A percentile compares a stretch with the other conserved stretches of the same genome.
Conservation (phyloP, 345 rosid genomes). For the Sisymbrium altissimum region DNA sequence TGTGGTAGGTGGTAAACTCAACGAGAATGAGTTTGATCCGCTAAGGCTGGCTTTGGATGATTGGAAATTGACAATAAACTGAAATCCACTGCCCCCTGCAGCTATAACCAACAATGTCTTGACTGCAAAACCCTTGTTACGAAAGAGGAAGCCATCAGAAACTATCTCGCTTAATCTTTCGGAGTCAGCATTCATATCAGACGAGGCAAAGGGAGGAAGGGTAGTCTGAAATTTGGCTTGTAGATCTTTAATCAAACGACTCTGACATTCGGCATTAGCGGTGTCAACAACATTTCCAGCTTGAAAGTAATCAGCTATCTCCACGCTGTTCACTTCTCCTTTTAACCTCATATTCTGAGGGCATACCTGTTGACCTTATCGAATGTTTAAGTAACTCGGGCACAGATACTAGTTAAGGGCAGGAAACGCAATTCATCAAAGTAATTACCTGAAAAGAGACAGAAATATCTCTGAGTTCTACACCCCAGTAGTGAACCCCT, state of each 20-base stretch:
- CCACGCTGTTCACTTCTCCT: constrained; percentile 60
- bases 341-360: constrained; percentile 64
- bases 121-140: constrained; percentile 39
- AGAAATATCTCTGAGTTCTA: constrained; percentile 56
- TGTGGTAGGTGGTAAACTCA: constrained; percentile 60
- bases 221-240: constrained; percentile 57
- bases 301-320: constrained; percentile 54
- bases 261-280: constrained; percentile 27
- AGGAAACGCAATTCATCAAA: constrained; percentile 19
- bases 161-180: constrained; percentile 32
- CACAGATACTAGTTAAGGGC: constrained; percentile 14
- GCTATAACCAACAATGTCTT: constrained; percentile 62
- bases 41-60: constrained; percentile 40
- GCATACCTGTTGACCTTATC: constrained; percentile 63
- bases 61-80: constrained; percentile 36
- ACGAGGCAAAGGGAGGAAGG: constrained; percentile 55
- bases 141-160: constrained; percentile 38
- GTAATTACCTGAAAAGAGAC: constrained; percentile 70
- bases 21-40: constrained; percentile 49
- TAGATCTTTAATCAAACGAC: constrained; percentile 43
- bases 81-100: constrained; percentile 50
- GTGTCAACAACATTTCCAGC: constrained; percentile 28
- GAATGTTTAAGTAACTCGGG: constrained; percentile 21
- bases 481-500: constrained; percentile 58
- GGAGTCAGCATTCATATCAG: constrained; percentile 34